phyloP scores from a whole-genome alignment of 2,329 filamentous ascomycete genomes.

The Colletotrichum sp. region DNA sequence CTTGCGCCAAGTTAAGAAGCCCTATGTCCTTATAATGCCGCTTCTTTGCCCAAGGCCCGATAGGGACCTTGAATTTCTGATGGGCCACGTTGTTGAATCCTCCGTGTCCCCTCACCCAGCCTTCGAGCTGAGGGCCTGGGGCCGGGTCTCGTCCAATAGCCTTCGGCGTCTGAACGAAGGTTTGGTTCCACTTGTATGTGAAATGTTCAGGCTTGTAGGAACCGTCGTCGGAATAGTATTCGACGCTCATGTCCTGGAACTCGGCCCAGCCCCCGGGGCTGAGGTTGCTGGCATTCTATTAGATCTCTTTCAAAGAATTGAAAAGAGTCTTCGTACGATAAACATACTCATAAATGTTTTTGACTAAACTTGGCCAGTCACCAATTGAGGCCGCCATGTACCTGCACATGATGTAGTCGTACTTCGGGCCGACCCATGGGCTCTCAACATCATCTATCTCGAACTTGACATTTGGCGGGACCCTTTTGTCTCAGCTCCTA shows the following conservation, averaged over 20 bases:
- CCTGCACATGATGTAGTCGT: constrained; percentile 42
- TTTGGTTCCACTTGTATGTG: constrained; percentile 25
- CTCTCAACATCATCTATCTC: constrained; percentile 41
- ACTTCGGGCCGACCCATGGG: constrained; percentile 28
- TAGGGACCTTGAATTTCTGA: constrained; percentile 34
- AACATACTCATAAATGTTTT: constrained; percentile 26
- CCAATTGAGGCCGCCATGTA: constrained; percentile 35
- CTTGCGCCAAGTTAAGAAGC: constrained; percentile 15
- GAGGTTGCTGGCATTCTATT: constrained; percentile 29
- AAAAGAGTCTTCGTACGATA: background rate
- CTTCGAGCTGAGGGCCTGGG: constrained; percentile 28
- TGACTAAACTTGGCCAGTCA: constrained; percentile 32
- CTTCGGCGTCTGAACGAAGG: constrained; percentile 19
- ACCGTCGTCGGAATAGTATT: constrained; percentile 32
- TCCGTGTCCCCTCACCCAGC: constrained; percentile 31
- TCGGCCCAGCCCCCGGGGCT: constrained; percentile 40
- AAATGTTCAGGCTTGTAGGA: constrained; percentile 25
- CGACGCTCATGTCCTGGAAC: constrained; percentile 31
- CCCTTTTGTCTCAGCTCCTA: constrained; percentile 13
- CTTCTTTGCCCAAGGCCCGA: constrained; percentile 42
- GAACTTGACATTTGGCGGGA: constrained; percentile 39
- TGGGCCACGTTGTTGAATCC: constrained; percentile 40
- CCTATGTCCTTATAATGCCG: constrained; percentile 34
- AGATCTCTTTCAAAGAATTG: background rate
- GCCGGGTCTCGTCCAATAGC: constrained; percentile 26